Base-by-base conservation (phyloP, 768 basidiomycete genomes). In the Dictyophora rubrovolvata region DNA sequence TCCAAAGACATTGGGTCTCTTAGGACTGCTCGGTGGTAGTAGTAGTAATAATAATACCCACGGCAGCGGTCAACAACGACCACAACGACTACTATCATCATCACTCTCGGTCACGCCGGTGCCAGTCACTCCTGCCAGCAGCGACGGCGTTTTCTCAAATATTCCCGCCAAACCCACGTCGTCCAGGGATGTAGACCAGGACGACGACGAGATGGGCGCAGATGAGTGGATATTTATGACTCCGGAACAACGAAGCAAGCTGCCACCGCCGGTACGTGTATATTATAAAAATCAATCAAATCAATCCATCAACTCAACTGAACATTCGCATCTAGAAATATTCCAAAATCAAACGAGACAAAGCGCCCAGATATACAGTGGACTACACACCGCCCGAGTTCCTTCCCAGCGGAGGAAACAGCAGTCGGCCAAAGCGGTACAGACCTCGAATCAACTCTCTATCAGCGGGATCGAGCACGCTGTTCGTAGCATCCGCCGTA, bases 171-270 rank as follows among this genome's bases (percentile, higher is more conserved):
- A 59, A 36, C 57, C 57, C 1, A 28, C 57, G 5, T 59, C 57
- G 6, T 59, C 57, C 5, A 48, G 49, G 5, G 48, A 50, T 51
- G 23, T 33, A 18, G 36, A 52, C 20, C 18, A 21, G 23, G 57
- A 59, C 17, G 57, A 58, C 12, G 56, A 59, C 22, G 57, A 59
- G 33, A 17, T 59, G 34, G 57, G 50, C 17, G 57, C 49, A 35
- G 57, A 59, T 48, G 57, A 59, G 50, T 59, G 57, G 57, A 59
- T 59, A 35, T 59, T 59, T 48, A 59, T 59, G 57, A 59, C 57
- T 10, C 57, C 57, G 10, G 57, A 59, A 16, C 57, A 59, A 48
- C 36, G 57, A 42, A 50, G 18, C 20, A 59, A 59, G 48, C 57
- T 59, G 5, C 23, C 48, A 36, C 57, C 57, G 18, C 57, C 57